Base-by-base conservation (phyloP, 2,329 filamentous ascomycete genomes). In the Clonostachys rhizophaga region DNA sequence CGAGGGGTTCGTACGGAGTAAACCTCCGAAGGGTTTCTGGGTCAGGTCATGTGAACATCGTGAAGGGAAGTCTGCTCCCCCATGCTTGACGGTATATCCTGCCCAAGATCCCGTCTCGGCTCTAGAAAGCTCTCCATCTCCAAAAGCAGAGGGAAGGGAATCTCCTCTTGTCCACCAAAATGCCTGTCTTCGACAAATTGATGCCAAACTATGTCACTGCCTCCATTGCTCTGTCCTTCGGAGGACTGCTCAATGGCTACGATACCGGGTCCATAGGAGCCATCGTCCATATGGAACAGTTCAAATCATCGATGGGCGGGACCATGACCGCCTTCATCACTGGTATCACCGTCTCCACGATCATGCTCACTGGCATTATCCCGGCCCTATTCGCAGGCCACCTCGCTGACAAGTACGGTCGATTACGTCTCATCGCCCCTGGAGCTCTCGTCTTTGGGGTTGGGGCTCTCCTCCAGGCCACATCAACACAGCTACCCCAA, bases 281-380 rank as follows among this genome's bases (percentile, higher is more conserved):
- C 4, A 58, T 66, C 18, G 58, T 55, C 5, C 50, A 55, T 16
- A 68, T 67, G 65, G 44, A 52, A 5, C 58, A 63, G 42, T 69
- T 68, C 47, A 44, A 30, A 1, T 49, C 33, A 13, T 24, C 47
- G 13, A 43, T 83, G 42, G 79, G 78, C 1, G 54, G 57, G 24
- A 9, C 24, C 6, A 65, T 79, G 35, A 76, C 76, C 0, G 65
- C 79, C 1, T 72, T 70, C 0, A 58, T 82, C 5, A 74, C 77
- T 45, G 81, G 81, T 1, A 66, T 84, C 14, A 74, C 78, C 2
- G 79, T 86, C 5, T 83, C 81, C 1, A 70, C 72, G 3, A 78
- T 85, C 47, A 63, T 84, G 43, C 68, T 85, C 33, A 75, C 80
- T 0, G 81, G 78, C 6, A 74, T 74, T 0, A 56, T 82, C 11